Conservation (phyloP, 257 asterid species). For the Solanum acaule region DNA sequence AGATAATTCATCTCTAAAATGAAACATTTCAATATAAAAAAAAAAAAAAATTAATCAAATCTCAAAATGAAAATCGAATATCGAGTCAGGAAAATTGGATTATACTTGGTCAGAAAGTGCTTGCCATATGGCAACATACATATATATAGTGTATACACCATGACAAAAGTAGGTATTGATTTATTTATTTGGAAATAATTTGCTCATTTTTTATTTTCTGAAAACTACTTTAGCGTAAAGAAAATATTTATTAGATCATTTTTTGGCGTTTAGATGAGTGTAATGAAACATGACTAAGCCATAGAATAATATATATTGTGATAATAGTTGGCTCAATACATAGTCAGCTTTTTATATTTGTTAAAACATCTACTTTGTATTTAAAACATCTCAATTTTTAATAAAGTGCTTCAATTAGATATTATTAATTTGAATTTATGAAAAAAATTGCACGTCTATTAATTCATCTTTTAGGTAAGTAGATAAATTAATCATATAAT, state of each 20-base stretch:
- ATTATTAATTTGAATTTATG: too few relatives aligned
- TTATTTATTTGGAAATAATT: neutral
- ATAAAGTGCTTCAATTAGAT: neutral
- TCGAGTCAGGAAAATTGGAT: accelerated
- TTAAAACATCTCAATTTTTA: too few relatives aligned
- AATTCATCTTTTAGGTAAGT: neutral
- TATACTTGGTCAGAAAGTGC: neutral
- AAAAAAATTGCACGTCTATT: too few relatives aligned
- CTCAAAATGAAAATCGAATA: neutral
- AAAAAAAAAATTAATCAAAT: neutral
- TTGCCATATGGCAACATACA: neutral
- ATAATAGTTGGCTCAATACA: neutral
- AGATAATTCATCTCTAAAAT: neutral
- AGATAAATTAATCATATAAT: too few relatives aligned
- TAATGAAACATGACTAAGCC: neutral
- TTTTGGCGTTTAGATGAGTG: neutral
- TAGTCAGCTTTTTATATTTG: neutral
- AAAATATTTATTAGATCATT: neutral
- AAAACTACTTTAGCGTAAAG: neutral
- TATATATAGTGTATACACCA: neutral
- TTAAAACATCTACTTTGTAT: too few relatives aligned
- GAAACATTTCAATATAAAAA: accelerated
- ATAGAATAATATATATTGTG: neutral
- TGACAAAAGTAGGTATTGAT: neutral
- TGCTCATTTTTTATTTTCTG: neutral